These are phyloP conservation scores for Pilasporangium apinafurcum DNA, from an alignment of 352 stramenopile species.

Conservation along the genomic window DNA sequence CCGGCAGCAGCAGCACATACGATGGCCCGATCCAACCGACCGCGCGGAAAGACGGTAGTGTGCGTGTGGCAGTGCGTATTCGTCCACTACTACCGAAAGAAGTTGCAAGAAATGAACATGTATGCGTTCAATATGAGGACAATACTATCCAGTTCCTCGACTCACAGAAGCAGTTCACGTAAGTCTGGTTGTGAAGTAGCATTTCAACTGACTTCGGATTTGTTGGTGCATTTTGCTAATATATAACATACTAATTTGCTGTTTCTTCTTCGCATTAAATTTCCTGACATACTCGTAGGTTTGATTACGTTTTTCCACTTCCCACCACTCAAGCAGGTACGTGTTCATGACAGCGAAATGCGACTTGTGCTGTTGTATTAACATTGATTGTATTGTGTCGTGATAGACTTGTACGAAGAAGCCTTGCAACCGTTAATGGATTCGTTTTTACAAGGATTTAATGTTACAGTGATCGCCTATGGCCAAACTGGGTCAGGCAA, in stretches of 20 bases:
- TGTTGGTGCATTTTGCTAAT: neutral
- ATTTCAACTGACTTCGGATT: neutral
- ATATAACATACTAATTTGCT: neutral
- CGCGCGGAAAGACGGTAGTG: slow-evolving; percentile 51
- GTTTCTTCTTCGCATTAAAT: too few species aligned
- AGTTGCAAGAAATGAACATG: slow-evolving; percentile 36
- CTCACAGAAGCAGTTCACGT: slow-evolving; percentile 61
- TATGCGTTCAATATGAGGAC: slow-evolving; percentile 29
- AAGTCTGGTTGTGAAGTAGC: slow-evolving; percentile 5
- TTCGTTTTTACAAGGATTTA: slow-evolving; percentile 86
- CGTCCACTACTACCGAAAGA: slow-evolving; percentile 76
- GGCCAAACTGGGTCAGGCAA: slow-evolving; percentile 83
- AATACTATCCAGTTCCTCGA: slow-evolving; percentile 31
- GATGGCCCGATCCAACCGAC: too few species aligned
- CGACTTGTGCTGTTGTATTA: neutral
- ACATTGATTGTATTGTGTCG: neutral
- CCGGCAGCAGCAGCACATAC: too few species aligned
- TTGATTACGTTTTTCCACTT: slow-evolving; percentile 77
- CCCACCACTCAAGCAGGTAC: slow-evolving; percentile 41
- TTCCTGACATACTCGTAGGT: too few species aligned
- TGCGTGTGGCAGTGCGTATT: slow-evolving; percentile 73
- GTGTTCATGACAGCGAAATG: too few species aligned
- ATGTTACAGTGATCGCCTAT: slow-evolving; percentile 85
- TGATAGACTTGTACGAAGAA: slow-evolving; percentile 57
- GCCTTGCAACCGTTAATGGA: slow-evolving; percentile 72